Conservation (phyloP, 1,284 basidiomycete genomes). For the Leccinum pallidistipes region DNA sequence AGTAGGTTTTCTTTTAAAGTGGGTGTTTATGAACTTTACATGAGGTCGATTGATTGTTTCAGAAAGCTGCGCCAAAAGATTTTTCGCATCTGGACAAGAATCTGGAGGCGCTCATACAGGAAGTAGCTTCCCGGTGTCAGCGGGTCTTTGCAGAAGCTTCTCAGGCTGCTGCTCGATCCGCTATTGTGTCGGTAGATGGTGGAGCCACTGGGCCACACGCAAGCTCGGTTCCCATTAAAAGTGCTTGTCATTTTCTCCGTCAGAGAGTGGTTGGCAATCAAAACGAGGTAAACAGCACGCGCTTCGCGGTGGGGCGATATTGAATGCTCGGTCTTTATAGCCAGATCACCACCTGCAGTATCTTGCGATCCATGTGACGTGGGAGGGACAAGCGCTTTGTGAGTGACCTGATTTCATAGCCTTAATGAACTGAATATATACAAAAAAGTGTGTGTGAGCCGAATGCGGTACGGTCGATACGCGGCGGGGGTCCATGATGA, state of each 20-base stretch:
- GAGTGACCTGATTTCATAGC: constrained; percentile 29
- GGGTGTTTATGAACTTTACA: constrained; percentile 23
- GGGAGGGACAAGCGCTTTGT: constrained; percentile 29
- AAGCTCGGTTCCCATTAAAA: constrained; percentile 27
- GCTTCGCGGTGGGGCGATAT: constrained; percentile 29
- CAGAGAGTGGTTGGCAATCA: constrained; percentile 49
- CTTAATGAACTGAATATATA: constrained; percentile 38
- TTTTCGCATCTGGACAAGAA: constrained; percentile 65
- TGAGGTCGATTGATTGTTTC: constrained; percentile 30
- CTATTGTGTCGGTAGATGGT: constrained; percentile 43
- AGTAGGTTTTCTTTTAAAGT: constrained; percentile 38
- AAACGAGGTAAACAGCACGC: constrained; percentile 46
- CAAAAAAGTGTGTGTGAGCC: constrained; percentile 53
- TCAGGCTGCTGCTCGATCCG: constrained; percentile 61
- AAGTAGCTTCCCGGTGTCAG: constrained; percentile 61
- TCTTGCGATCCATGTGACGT: constrained; percentile 40
- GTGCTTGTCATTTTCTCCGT: constrained; percentile 42
- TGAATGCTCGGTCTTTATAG: constrained; percentile 35
- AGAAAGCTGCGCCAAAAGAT: constrained; percentile 52
- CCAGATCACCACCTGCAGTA: constrained; percentile 45
- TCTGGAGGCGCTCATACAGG: constrained; percentile 62
- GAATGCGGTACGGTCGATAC: constrained; percentile 46
- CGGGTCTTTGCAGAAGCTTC: constrained; percentile 63
- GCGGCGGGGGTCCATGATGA: constrained; percentile 38
- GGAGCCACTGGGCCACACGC: constrained; percentile 29